A percentile compares a stretch with the other conserved stretches of the same genome.
Conservation (phyloP, 192 early-diverging fungal genomes). For the Helicostylum pulchrum region DNA sequence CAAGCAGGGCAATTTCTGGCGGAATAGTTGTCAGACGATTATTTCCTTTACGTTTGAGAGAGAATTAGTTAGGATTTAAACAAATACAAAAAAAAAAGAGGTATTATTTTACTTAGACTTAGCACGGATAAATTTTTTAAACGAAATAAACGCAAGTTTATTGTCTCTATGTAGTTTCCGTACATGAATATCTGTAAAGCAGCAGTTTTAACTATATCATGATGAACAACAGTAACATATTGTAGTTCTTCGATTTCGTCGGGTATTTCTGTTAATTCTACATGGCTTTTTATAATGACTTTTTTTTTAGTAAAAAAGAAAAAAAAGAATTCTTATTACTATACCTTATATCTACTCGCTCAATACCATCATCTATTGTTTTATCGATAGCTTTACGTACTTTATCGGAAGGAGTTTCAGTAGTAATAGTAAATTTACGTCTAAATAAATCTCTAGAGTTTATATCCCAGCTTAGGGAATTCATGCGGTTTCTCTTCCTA, state of each 20-base stretch:
- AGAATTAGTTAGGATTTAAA: not conserved
- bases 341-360: conserved; percentile 31
- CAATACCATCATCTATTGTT: conserved; percentile 27
- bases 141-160: conserved; percentile 39
- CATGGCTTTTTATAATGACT: conserved; percentile 24
- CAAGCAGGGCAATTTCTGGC: conserved; percentile 41
- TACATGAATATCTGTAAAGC: conserved; percentile 45
- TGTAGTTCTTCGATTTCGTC: conserved; percentile 27
- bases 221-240: conserved; percentile 25
- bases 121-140: conserved; percentile 46
- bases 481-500: conserved; percentile 18
- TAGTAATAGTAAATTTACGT: not conserved
- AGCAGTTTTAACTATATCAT: conserved; percentile 23
- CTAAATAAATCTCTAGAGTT: not conserved
- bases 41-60: conserved; percentile 28
- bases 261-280: conserved; percentile 28
- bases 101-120: conserved; percentile 41
- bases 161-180: conserved; percentile 32
- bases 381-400: conserved; percentile 23
- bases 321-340: not conserved
- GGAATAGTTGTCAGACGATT: conserved; percentile 40
- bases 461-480: conserved; percentile 14
- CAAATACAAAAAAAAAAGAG: not conserved
- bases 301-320: not conserved
- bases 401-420: conserved; percentile 11